Base-by-base conservation (phyloP, 352 stramenopile species). In the Thalassiosira ordinaria region DNA sequence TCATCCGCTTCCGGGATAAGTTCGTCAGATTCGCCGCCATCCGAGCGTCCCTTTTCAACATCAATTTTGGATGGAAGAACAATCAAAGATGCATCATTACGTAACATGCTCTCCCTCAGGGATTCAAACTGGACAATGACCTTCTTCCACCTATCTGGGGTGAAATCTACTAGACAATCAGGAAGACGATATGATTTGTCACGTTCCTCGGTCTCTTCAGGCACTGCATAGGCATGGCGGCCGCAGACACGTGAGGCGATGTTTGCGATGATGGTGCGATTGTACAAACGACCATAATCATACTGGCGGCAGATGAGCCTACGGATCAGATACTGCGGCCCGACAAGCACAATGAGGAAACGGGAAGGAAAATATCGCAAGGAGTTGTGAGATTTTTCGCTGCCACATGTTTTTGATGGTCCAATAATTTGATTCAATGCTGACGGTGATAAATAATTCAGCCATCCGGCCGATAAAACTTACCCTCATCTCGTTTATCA, bases 321-420 rank as follows among this genome's bases (percentile, higher is more conserved):
- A 20, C 26, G 26, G 18, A 82, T 62, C 64, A 86, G 81, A 60
- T 76, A 86, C 77, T 85, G 46, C 46, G 37, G n/a, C n/a, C n/a
- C n/a, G n/a, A n/a, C 20, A 41, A 22, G 31, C 31, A 24, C 8
- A 22, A 56, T 37, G 35, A 47, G 11, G 20, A 20, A 60, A 18
- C 16, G 9, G 62, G 14, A 55, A 55, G 22, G 20, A 8, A 29
- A n/a, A n/a, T n/a, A n/a, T n/a, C n/a, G n/a, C n/a, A n/a, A n/a
- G n/a, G n/a, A n/a, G n/a, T n/a, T n/a, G n/a, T n/a, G n/a, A n/a
- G n/a, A n/a, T n/a, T n/a, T n/a, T n/a, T n/a, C n/a, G n/a, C n/a
- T n/a, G n/a, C n/a, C n/a, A n/a, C n/a, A n/a, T n/a, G n/a, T n/a
- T n/a, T n/a, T n/a, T n/a, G n/a, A n/a, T n/a, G n/a, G n/a, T n/a